Conservation (phyloP, 1,284 basidiomycete genomes). For the Peniophora sp. region DNA sequence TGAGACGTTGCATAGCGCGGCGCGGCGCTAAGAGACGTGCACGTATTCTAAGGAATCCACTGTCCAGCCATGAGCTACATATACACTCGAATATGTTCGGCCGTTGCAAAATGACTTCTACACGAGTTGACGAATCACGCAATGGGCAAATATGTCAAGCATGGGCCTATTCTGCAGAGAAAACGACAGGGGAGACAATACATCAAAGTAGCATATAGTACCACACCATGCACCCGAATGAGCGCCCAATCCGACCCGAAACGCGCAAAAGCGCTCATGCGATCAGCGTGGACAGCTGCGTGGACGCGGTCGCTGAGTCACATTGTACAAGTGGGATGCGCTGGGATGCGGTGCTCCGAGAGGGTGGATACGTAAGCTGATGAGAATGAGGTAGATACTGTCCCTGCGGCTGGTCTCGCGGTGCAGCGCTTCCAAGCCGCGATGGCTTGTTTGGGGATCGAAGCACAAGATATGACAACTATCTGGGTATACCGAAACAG, state of each 20-base stretch:
- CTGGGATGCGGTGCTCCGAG: conserved; percentile 94
- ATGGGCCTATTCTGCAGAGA: conserved; percentile 1
- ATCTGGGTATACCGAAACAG: conserved; percentile 66
- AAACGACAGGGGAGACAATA: background rate
- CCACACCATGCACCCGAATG: background rate
- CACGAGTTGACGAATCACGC: too few relatives aligned
- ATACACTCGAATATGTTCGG: too few relatives aligned
- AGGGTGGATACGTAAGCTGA: conserved; percentile 98
- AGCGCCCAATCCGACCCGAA: too few relatives aligned
- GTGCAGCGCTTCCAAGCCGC: conserved; percentile 98
- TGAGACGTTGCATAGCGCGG: too few relatives aligned
- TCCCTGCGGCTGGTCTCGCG: conserved; percentile 98
- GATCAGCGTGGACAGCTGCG: too few relatives aligned
- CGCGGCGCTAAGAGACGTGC: too few relatives aligned
- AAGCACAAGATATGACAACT: conserved; percentile 77
- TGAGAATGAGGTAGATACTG: conserved; percentile 95
- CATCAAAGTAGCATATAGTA: background rate
- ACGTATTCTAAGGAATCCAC: too few relatives aligned
- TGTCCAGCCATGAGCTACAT: too few relatives aligned
- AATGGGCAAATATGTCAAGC: background rate
- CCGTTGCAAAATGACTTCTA: too few relatives aligned
- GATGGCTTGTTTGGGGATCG: conserved; percentile 99
- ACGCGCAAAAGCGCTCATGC: conserved; percentile 45
- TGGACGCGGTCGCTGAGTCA: conserved; percentile 88
- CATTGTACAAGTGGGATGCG: conserved; percentile 99